Conservation (phyloP, 768 basidiomycete species). For the Rickenella mellea region DNA sequence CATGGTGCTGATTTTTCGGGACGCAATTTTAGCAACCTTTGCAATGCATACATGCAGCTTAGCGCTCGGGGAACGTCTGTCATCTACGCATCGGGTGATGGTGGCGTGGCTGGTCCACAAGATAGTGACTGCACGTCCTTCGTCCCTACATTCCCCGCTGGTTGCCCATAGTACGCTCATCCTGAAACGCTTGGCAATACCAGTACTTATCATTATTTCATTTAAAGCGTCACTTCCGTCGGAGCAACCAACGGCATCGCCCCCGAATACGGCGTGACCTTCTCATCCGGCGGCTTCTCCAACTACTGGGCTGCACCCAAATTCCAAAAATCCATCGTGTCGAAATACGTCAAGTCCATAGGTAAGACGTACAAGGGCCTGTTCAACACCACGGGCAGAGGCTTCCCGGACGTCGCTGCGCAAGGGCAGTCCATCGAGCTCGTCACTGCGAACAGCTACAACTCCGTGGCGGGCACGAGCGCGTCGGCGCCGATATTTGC, state of each 20-base stretch:
- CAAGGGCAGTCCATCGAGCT: slow-evolving; percentile 11
- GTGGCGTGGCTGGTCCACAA: slow-evolving; percentile 12
- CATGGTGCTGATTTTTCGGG: background rate
- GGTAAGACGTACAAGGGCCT: slow-evolving; percentile 6
- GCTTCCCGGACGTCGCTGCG: slow-evolving; percentile 22
- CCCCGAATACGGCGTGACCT: slow-evolving; percentile 8
- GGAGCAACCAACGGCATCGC: slow-evolving; percentile 8
- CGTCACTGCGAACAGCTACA: slow-evolving; percentile 3
- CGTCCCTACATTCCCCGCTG: slow-evolving; percentile 13
- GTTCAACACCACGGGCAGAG: slow-evolving; percentile 16
- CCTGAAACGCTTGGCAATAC: background rate
- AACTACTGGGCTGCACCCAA: slow-evolving; percentile 9
- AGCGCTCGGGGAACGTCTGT: slow-evolving; percentile 9
- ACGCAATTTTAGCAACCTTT: slow-evolving; percentile 5
- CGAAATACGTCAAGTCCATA: slow-evolving; percentile 5
- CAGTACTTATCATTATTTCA: too few relatives aligned
- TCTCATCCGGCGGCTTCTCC: slow-evolving; percentile 15
- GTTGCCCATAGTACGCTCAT: slow-evolving; percentile 10
- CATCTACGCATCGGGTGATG: slow-evolving; percentile 13
- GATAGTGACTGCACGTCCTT: slow-evolving; percentile 8
- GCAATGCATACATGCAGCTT: slow-evolving; percentile 10
- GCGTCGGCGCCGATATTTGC: slow-evolving; percentile 8
- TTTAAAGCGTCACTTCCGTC: slow-evolving; percentile 9
- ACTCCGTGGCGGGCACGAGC: slow-evolving; percentile 5
- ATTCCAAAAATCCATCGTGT: slow-evolving; percentile 7